phyloP scores from a whole-genome alignment of 768 basidiomycete species.

The Suillus decipiens region DNA sequence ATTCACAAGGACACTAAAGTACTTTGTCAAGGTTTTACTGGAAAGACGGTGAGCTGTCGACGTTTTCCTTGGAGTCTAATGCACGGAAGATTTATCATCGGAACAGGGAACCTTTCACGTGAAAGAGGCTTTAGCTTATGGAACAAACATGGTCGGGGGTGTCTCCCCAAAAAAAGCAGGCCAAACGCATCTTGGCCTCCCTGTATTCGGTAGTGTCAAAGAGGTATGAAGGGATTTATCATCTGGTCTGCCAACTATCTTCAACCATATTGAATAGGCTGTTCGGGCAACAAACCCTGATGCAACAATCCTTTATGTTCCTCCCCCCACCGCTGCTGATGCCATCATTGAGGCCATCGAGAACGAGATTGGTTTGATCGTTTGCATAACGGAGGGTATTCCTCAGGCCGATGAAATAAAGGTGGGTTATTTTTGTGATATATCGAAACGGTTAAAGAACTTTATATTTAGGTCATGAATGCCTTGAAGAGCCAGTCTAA shows the following conservation, averaged over 20 bases:
- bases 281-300: conserved; percentile 86
- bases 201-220: conserved; percentile 88
- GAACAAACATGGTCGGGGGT: conserved; percentile 97
- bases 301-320: conserved; percentile 96
- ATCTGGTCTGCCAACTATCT: conserved; percentile 4
- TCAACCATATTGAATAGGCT: conserved; percentile 53
- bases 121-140: conserved; percentile 89
- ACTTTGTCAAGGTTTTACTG: conserved; percentile 89
- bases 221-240: conserved; percentile 57
- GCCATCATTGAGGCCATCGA: conserved; percentile 99
- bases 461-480: conserved; percentile 70
- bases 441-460: not conserved
- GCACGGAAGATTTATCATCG: conserved; percentile 10
- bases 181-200: conserved; percentile 90
- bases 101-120: conserved; percentile 93
- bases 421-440: conserved; percentile 41
- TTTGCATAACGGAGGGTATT: conserved; percentile 98
- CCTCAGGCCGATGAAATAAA: conserved; percentile 96
- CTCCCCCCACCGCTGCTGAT: conserved; percentile 93
- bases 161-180: conserved; percentile 98
- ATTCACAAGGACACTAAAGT: conserved; percentile 96
- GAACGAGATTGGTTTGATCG: conserved; percentile 96
- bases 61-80: conserved; percentile 1
- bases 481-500: conserved; percentile 93
- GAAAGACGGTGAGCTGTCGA: conserved; percentile 76